Evolutionary conservation across 2,329 filamentous ascomycete species (phyloP).

Genomic region (Dryadomyces quercivorus): DNA sequence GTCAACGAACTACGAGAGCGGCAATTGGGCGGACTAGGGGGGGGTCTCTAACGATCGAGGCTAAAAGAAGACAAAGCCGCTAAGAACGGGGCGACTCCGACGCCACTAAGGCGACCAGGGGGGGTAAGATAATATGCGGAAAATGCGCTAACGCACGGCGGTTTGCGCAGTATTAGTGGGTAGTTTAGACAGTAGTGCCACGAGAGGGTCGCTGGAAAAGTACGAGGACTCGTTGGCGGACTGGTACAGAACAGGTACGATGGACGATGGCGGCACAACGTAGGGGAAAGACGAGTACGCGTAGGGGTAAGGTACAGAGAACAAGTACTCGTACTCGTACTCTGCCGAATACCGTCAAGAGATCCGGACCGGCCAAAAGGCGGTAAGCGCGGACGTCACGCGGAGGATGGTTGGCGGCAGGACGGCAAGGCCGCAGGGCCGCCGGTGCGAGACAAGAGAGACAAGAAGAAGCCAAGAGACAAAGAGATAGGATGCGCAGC

Average conservation of each 20-base stretch:
- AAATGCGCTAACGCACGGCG: background rate
- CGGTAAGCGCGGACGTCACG: background rate
- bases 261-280: too few species aligned
- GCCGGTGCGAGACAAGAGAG: too few species aligned
- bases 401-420: too few species aligned
- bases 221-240: background rate
- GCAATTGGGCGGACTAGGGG: constrained; percentile 9
- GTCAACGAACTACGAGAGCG: constrained; percentile 10
- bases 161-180: background rate
- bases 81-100: background rate
- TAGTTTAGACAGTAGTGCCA: background rate
- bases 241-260: too few species aligned
- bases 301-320: too few species aligned
- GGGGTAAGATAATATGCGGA: background rate
- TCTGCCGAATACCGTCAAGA: too few species aligned
- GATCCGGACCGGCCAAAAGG: background rate
- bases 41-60: background rate
- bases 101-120: background rate
- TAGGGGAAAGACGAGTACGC: too few species aligned
- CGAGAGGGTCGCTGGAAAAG: background rate
- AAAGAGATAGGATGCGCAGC: background rate
- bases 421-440: too few species aligned
- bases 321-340: too few species aligned
- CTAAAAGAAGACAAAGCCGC: background rate
- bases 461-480: too few species aligned